Evolutionary conservation across 371 early-diverging fungal genomes (phyloP), one percentile per base, ranked within the genome.

Genomic region (Syncephalastrum monosporum): DNA sequence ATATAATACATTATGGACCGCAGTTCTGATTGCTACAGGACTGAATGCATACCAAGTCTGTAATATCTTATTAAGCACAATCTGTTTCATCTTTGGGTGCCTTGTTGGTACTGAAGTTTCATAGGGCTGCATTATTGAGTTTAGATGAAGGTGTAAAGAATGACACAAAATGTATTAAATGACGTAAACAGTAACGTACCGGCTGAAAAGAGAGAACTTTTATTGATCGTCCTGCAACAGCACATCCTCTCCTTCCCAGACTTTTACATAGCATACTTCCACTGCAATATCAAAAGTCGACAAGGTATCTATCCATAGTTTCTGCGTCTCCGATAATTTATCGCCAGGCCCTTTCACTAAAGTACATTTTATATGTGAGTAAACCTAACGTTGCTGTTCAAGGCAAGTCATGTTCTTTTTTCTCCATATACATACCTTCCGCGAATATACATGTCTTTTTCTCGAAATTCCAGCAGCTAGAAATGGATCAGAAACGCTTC

Each of bases 331-430:
- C 12, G 89, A 89, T 12, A 91, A 71, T 19, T 68, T 81, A 61
- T 91, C 91, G 7, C 79, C 83, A 10, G 91, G 91, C 0, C 91
- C 90, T 59, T 91, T 91, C 16, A 91, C 90, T 84, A 38, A 42
- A 5, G 10, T 33, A 50, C 3, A 4, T 17, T 17, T 53, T 43
- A 55, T 14, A n/a, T 17, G 43, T 41, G 14, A 45, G 33, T 42
- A 46, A 60, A 4, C 2, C 4, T 45, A 41, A 27, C n/a, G 7
- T 21, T 12, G 12, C 15, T 47, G n/a, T 47, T 10, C 27, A n/a
- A 15, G 4, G 42, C 14, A 0, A 3, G 19, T 33, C 7, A 25
- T 41, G 10, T 14, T 49, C 19, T 33, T 41, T 25, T 33, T 48
- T 38, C 21, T 1, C 2, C 5, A 10, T 6, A n/a, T n/a, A 42